Base-by-base conservation (phyloP, 495 filamentous ascomycete species). In the Rostrohypoxylon terebratum region DNA sequence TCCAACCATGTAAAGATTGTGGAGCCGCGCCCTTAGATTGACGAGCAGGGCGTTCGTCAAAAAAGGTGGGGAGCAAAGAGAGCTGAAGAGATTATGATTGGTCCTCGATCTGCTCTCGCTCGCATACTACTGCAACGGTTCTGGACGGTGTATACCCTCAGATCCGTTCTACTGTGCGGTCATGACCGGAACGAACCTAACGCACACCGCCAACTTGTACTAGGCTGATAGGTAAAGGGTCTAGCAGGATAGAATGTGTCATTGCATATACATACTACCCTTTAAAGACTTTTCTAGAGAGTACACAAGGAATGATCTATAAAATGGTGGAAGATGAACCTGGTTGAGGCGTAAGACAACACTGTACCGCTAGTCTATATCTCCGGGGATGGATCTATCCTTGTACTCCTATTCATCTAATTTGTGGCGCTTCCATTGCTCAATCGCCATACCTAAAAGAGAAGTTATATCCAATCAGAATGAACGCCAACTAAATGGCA, bases 1-100 rank as follows among this genome's bases (percentile, higher is more conserved):
- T 69, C 65, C 50, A 69, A 62, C 44, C 70, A 57, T 68, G 71
- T 62, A 66, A 65, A 55, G 33, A 57, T 31, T 63, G 75, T 76
- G 75, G 75, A 74, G 75, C 51, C 60, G 65, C 75, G 76, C 76
- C 76, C 76, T 78, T 78, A 63, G 66, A 59, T 76, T 78, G 76
- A 78, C 76, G 75, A 74, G 74, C 66, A 73, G 76, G 74, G 74
- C 76, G 74, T 72, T 42, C 58, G 62, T 75, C 61, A 70, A 44
- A 33, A 63, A 68, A 59, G 69, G 66, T 59, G 64, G 73, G 60
- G 59, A 53, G 44, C 31, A 48, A 50, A 51, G 31, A 8, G 60
- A 16, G 31, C 2, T 57, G 33, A n/a, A 7, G 18, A 20, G 4
- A 45, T 45, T 45, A 45, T 42, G 14, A 75, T 75, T 71, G 68